Evolutionary conservation across 345 rosid genomes (phyloP).

Genomic region (Salix exigua): DNA sequence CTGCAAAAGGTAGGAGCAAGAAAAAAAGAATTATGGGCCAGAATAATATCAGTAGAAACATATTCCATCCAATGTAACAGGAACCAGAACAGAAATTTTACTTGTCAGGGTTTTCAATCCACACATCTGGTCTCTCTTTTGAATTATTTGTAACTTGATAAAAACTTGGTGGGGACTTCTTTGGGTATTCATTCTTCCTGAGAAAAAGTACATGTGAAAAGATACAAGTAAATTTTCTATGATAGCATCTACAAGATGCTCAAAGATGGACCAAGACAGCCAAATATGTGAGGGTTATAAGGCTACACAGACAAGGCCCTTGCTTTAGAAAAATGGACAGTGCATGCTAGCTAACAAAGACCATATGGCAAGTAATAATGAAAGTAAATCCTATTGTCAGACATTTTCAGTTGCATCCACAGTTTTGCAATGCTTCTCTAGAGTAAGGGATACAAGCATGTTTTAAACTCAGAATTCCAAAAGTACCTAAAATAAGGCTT

Average conservation of each 20-base stretch:
- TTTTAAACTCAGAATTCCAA: neutral
- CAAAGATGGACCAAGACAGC: too few relatives aligned
- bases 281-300: neutral
- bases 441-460: too few relatives aligned
- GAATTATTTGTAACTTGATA: slow-evolving; percentile 83
- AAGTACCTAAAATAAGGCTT: slow-evolving; percentile 87
- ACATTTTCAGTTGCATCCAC: neutral
- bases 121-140: slow-evolving; percentile 96
- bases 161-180: slow-evolving; percentile 74
- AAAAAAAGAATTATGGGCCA: slow-evolving; percentile 6
- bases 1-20: slow-evolving; percentile 38
- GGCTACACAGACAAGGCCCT: neutral
- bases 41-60: neutral
- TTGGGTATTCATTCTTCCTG: slow-evolving; percentile 86
- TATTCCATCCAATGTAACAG: slow-evolving; percentile 8
- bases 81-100: slow-evolving; percentile 30
- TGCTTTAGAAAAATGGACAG: neutral
- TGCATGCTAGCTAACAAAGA: neutral
- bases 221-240: slow-evolving; percentile 1
- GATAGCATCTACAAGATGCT: neutral
- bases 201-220: slow-evolving; percentile 16
- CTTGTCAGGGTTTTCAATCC: slow-evolving; percentile 98
- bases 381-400: neutral
- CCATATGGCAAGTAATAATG: neutral
- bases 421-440: too few relatives aligned